These are phyloP conservation scores for Diplodia sapinea DNA, from an alignment of 2,329 filamentous ascomycete species.

Conservation along the genomic window DNA sequence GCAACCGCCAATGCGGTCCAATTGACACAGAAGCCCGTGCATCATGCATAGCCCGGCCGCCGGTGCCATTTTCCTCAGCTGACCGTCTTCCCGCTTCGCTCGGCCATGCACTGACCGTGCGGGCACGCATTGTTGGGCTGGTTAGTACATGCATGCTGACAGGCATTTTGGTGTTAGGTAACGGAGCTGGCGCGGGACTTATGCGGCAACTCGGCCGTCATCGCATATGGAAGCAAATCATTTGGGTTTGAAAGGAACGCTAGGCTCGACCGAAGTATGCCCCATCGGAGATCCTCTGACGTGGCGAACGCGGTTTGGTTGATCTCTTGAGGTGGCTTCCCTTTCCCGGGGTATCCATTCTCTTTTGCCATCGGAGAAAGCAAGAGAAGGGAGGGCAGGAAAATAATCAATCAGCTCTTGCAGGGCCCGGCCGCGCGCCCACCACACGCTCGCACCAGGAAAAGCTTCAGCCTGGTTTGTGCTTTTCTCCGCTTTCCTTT, in stretches of 20 bases:
- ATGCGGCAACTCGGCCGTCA: constrained; percentile 52
- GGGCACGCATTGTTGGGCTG: constrained; percentile 48
- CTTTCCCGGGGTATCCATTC: constrained; percentile 46
- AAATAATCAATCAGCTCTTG: not conserved
- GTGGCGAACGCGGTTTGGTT: constrained; percentile 56
- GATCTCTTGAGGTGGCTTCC: constrained; percentile 45
- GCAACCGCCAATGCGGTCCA: constrained; percentile 42
- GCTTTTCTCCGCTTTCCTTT: constrained; percentile 39
- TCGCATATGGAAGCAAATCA: constrained; percentile 53
- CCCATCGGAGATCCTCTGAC: constrained; percentile 60
- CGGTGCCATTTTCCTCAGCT: constrained; percentile 46
- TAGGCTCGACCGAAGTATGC: constrained; percentile 55
- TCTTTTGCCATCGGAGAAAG: constrained; percentile 42
- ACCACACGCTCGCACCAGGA: not conserved
- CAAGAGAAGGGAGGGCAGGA: constrained; percentile 29
- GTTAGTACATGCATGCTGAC: constrained; percentile 50
- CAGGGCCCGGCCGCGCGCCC: not conserved
- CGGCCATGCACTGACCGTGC: constrained; percentile 46
- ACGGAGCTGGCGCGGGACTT: constrained; percentile 50
- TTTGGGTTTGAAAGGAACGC: constrained; percentile 50
- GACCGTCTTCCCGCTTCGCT: constrained; percentile 45
- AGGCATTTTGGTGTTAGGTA: constrained; percentile 50
- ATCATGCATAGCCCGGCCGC: constrained; percentile 46
- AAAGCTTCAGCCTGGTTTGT: constrained; percentile 41
- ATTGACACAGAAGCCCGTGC: constrained; percentile 45